Evolutionary conservation across 345 rosid genomes (phyloP).

Genomic region (Sonneratia caseolaris): DNA sequence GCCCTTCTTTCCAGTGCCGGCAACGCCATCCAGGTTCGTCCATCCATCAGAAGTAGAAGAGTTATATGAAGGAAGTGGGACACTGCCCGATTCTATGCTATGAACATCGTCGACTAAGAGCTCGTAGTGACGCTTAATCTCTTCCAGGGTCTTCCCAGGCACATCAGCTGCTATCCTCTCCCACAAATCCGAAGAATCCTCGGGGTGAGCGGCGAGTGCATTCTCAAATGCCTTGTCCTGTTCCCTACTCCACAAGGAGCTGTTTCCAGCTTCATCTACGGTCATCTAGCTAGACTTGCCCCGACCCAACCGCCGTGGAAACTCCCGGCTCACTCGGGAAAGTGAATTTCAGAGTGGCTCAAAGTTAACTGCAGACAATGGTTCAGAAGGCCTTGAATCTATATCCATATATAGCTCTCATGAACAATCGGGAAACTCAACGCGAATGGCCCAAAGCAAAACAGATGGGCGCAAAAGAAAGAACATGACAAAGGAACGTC

Average conservation of each 20-base stretch:
- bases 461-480: background rate
- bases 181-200: constrained; percentile 52
- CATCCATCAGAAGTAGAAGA: constrained; percentile 45
- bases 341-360: background rate
- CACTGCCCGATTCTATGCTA: constrained; percentile 75
- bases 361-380: too few relatives aligned
- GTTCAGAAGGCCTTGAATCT: too few relatives aligned
- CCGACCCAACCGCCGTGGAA: too few relatives aligned
- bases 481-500: background rate
- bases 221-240: constrained; percentile 90
- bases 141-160: constrained; percentile 71
- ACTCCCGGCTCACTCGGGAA: background rate
- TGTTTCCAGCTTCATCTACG: constrained; percentile 54
- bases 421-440: background rate
- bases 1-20: constrained; percentile 61
- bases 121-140: constrained; percentile 71
- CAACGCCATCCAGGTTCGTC: constrained; percentile 34
- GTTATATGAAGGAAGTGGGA: constrained; percentile 67
- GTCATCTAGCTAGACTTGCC: constrained; percentile 23
- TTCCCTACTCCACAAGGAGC: constrained; percentile 71
- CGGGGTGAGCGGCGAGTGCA: constrained; percentile 58
- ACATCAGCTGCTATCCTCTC: constrained; percentile 78
- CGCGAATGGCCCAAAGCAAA: too few relatives aligned
- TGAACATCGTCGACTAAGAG: constrained; percentile 65
- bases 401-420: background rate